Base-by-base conservation (phyloP, 441 rosid genomes). In the Corymbia calophylla region DNA sequence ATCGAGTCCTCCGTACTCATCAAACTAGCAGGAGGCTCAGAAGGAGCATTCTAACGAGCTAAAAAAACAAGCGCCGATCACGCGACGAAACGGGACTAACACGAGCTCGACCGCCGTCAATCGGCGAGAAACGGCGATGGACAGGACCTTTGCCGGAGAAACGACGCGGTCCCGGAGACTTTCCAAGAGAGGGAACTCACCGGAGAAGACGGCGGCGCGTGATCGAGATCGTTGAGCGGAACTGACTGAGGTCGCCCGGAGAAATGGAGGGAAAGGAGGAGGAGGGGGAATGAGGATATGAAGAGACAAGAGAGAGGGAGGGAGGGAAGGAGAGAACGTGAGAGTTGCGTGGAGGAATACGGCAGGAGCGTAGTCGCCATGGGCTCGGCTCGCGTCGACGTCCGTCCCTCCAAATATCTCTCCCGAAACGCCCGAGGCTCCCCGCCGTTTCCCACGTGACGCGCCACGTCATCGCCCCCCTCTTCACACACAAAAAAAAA, bases 291-390 rank as follows among this genome's bases (percentile, higher is more conserved):
- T 39, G 80, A 7, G 68, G 51, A 66, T 70, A 85, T 86, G 90
- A 64, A 89, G 91, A 39, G 44, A 39, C 44, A 39, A 39, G 44
- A 5, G 44, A 39, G 44, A 39, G 44, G 44, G 44, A 39, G 44
- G 6, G 44, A 39, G 44, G 44, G 87, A 88, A 70, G n/a, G 73
- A 60, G 47, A 87, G 92, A 88, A 91, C 88, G 96, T 91, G 95
- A 90, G 62, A 62, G 89, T 91, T 93, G 96, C 97, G 96, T 94
- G 95, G 93, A 70, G 29, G 90, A 66, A 89, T 88, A 91, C 86
- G 95, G 88, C 47, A 5, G 82, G 19, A 70, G 73, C 88, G 91
- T 87, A 44, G 66, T 88, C 70, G 90, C 93, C 96, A 92, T 92
- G 93, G 88, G 94, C 87, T 90, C 19, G 89, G 54, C 96, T 92